Evolutionary conservation across 2,329 filamentous ascomycete species (phyloP), one percentile per base, ranked within the genome.

Genomic region (Monosporascus sp.): DNA sequence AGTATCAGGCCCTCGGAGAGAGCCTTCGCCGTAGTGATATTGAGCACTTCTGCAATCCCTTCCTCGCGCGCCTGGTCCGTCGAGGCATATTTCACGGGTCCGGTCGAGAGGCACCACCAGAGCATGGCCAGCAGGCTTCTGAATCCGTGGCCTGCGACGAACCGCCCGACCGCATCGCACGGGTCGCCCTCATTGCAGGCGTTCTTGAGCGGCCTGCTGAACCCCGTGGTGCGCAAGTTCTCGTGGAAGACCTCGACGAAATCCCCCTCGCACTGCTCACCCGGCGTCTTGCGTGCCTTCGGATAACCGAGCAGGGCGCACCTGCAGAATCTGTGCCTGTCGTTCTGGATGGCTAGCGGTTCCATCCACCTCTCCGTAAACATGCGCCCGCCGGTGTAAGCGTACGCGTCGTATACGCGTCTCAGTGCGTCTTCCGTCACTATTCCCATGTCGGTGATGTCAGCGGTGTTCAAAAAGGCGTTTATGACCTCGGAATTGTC

Each of bases 351-450:
- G 39, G 55, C 57, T 9, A 54, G 44, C 7, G 62, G 62, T 50
- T 65, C 62, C 6, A 52, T 49, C 60, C 59, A 65, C 22, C 62
- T 51, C 48, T 64, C 56, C 7, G 59, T 63, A 15, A 62, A 55
- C 52, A 58, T 59, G 31, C 59, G 54, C 22, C 59, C 60, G 11
- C 53, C 53, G 24, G 58, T 55, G 38, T 55, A 50, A 3, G 62
- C 62, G 25, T 65, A 64, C 5, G 62, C 62, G 48, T 64, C 60
- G 47, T 65, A 65, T 7, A 64, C 61, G 1, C 55, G 47, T 35
- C 62, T 48, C 22, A 64, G 59, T 3, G 48, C 55, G 8, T 58
- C 60, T 49, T 64, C 62, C n/a, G 49, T 58, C 25, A 65, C 55
- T 7, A 65, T 38, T 18, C 59, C 59, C 6, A 37, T 43, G 14